Base-by-base conservation (phyloP, 192 early-diverging fungal genomes). In the Haplosporangium gracile region DNA sequence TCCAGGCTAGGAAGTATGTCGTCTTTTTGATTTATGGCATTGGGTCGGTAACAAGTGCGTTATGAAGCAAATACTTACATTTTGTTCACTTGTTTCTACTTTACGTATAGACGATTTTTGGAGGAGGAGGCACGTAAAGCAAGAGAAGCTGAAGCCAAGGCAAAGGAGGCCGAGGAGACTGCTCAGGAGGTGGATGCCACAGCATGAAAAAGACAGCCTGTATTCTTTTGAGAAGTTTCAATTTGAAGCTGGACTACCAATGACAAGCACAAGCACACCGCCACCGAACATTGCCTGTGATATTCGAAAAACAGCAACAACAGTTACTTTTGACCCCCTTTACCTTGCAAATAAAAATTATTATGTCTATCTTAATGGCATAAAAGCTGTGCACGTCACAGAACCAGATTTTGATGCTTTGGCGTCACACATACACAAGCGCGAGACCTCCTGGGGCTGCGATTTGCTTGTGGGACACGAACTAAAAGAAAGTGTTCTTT, bases 1-100 rank as follows among this genome's bases (percentile, higher is more conserved):
- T 92, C 36, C 92, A 94, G 80, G 94, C 94, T 36, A 93, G 93
- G 87, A 91, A 92, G 93, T 94, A 92, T 78, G 91, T 86, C 36
- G 11, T 15, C 18, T 8, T 34, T 29, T 87, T 32, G 57, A 18
- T 40, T 18, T 15, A 7, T 38, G 22, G 47, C 3, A 38, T 76
- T 53, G 47, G 11, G 32, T 49, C 5, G 29, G 32, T 43, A 20
- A 24, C 6, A 26, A 24, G 22, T 53, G 68, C n/a, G 2, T 20
- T 51, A 20, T 39, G 10, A 29, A 57, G 40, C 11, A 32, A 39
- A 4, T 51, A 47, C 16, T 38, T n/a, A n/a, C 10, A 22, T 29
- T 20, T 18, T 60, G 0, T 40, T 40, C 43, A 43, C 45, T 60
- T 39, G 18, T 60, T 16, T 11, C 47, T 51, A 20, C 36, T 32